Evolutionary conservation across 2,329 filamentous ascomycete species (phyloP), one percentile per base, ranked within the genome.

Genomic region (Mycosphaerelloides madeirae): DNA sequence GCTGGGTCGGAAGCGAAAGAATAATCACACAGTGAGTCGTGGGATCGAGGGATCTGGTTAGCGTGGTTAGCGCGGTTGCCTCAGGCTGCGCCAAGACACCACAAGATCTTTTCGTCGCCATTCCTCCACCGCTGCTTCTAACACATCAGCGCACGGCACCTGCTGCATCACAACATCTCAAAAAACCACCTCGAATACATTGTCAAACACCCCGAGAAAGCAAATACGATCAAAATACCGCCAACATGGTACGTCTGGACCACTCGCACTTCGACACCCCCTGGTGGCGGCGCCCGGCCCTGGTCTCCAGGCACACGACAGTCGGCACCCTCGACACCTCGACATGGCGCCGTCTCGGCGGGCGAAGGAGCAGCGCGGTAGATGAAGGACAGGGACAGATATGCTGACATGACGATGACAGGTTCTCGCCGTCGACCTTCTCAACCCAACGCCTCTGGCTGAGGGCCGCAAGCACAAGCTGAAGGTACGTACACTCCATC

Each of bases 391-490:
- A 20, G 20, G 11, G 14, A 32, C 8, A 20, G 9, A n/a, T 14
- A 43, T 31, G 50, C 60, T 64, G 47, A 63, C 51, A 49, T 28
- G 29, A 28, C 36, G 43, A 38, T 36, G 53, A 61, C 71, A 97
- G 93, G 91, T 97, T 95, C 89, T 98, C 85, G 93, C 93, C 76
- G 87, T 97, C 81, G 93, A 98, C 83, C 90, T 98, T 69, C 85
- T 98, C 77, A 97, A 98, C 88, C 93, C 93, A 71, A 87, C 86
- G 72, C 86, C 91, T 77, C 87, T 88, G 76, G 84, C 91, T 75
- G 93, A 98, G 86, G 89, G 89, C 70, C 88, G 89, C 80, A 97
- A 97, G 87, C 93, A 98, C 87, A 98, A 98, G 88, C 88, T 98
- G 75, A 98, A 98, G 89, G 89, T 95, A 88, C 36, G 11, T 50